These are phyloP conservation scores for Knoxdaviesia capensis DNA, from an alignment of 2,329 filamentous ascomycete genomes.

Conservation along the genomic window DNA sequence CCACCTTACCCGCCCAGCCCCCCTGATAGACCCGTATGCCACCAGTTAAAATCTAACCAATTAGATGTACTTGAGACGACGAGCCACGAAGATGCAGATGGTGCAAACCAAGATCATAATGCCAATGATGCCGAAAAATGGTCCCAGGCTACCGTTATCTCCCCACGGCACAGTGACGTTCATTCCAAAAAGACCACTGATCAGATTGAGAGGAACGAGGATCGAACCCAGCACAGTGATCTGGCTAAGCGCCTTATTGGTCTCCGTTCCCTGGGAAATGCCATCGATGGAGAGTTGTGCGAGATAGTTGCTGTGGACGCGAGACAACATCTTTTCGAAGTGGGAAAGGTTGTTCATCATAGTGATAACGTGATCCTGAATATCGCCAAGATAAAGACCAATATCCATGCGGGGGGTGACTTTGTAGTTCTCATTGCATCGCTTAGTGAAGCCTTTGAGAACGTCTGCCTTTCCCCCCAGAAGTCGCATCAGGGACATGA, in stretches of 20 bases:
- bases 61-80: constrained; percentile 25
- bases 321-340: constrained; percentile 92
- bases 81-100: constrained; percentile 23
- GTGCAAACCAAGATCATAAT: constrained; percentile 32
- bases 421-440: constrained; percentile 93
- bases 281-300: constrained; percentile 87
- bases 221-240: constrained; percentile 89
- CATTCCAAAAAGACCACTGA: constrained; percentile 78
- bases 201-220: constrained; percentile 85
- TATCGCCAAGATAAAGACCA: constrained; percentile 87
- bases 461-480: constrained; percentile 97
- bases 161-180: constrained; percentile 57
- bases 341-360: constrained; percentile 96
- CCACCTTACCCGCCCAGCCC: too few relatives aligned
- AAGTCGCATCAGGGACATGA: constrained; percentile 81
- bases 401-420: constrained; percentile 93
- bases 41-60: too few relatives aligned
- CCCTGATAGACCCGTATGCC: too few relatives aligned
- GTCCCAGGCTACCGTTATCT: constrained; percentile 27
- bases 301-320: constrained; percentile 88
- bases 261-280: constrained; percentile 69
- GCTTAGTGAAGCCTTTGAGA: constrained; percentile 91
- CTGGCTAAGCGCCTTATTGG: constrained; percentile 80
- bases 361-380: constrained; percentile 96
- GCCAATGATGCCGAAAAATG: constrained; percentile 30